phyloP scores from a whole-genome alignment of 2,329 filamentous ascomycete genomes.

The Thermochaetoides dissita region DNA sequence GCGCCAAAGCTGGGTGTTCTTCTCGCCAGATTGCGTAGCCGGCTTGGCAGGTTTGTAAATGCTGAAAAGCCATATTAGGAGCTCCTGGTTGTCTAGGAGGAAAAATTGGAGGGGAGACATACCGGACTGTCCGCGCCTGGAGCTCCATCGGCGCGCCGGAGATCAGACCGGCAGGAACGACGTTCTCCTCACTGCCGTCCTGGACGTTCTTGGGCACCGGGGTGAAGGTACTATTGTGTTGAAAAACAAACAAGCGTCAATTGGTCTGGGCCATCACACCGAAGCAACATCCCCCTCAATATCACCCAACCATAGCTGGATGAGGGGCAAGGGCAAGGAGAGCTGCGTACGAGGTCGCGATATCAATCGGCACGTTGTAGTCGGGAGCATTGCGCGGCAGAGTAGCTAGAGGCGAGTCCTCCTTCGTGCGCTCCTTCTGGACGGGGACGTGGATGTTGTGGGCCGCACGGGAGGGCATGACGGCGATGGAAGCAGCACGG shows the following conservation, averaged over 20 bases:
- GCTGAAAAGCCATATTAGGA: slow-evolving; percentile 31
- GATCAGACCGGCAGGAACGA: slow-evolving; percentile 68
- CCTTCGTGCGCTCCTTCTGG: slow-evolving; percentile 21
- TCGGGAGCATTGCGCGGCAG: slow-evolving; percentile 56
- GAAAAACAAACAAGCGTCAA: slow-evolving; percentile 5
- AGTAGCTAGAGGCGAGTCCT: slow-evolving; percentile 24
- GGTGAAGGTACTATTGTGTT: slow-evolving; percentile 58
- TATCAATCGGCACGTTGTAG: slow-evolving; percentile 69
- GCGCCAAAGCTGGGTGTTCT: slow-evolving; percentile 74
- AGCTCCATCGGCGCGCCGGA: slow-evolving; percentile 90
- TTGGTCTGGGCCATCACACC: neutral
- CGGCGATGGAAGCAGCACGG: slow-evolving; percentile 22
- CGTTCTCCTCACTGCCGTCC: slow-evolving; percentile 75
- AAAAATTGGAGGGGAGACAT: slow-evolving; percentile 21
- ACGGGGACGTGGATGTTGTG: slow-evolving; percentile 26
- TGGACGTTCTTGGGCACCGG: slow-evolving; percentile 80
- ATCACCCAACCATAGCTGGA: no score
- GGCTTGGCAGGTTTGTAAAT: slow-evolving; percentile 87
- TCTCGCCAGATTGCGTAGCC: slow-evolving; percentile 89
- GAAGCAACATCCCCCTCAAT: no score
- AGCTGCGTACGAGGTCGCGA: slow-evolving; percentile 67
- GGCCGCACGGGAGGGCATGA: slow-evolving; percentile 8
- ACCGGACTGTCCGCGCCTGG: slow-evolving; percentile 89
- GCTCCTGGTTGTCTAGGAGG: neutral
- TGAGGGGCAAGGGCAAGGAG: no score